These are phyloP conservation scores for Calocybe cyanea DNA, from an alignment of 768 basidiomycete species.

Conservation along the genomic window DNA sequence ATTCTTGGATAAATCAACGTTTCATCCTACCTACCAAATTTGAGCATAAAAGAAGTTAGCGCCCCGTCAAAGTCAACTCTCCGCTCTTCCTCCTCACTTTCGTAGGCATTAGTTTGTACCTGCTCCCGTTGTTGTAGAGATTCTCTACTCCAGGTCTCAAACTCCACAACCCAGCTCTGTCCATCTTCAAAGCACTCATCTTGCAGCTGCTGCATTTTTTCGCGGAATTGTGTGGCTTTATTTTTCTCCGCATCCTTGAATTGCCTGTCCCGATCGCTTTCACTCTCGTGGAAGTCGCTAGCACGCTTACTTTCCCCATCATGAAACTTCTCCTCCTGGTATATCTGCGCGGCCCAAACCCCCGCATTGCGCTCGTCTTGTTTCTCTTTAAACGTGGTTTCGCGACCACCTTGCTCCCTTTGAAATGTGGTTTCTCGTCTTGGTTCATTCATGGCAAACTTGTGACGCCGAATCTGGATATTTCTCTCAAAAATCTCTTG, in stretches of 20 bases:
- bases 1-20: no score
- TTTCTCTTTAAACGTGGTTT: not conserved
- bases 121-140: not conserved
- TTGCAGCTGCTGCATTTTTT: not conserved
- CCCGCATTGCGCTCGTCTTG: not conserved
- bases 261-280: not conserved
- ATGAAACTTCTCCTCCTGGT: not conserved
- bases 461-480: constrained; percentile 1
- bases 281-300: not conserved
- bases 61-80: not conserved
- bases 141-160: constrained; percentile 2
- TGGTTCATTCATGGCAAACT: constrained; percentile 7
- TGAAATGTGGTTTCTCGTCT: constrained; percentile 2
- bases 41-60: not conserved
- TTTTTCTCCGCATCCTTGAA: constrained; percentile 1
- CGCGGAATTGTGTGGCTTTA: not conserved
- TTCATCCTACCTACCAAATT: no score
- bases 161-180: not conserved
- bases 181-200: constrained; percentile 1
- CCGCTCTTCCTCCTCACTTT: not conserved
- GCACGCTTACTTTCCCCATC: not conserved
- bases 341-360: not conserved
- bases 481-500: constrained; percentile 4
- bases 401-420: constrained; percentile 1
- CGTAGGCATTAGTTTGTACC: not conserved